These are phyloP conservation scores for Suillus plorans DNA, from an alignment of 768 basidiomycete species.

Conservation along the genomic window DNA sequence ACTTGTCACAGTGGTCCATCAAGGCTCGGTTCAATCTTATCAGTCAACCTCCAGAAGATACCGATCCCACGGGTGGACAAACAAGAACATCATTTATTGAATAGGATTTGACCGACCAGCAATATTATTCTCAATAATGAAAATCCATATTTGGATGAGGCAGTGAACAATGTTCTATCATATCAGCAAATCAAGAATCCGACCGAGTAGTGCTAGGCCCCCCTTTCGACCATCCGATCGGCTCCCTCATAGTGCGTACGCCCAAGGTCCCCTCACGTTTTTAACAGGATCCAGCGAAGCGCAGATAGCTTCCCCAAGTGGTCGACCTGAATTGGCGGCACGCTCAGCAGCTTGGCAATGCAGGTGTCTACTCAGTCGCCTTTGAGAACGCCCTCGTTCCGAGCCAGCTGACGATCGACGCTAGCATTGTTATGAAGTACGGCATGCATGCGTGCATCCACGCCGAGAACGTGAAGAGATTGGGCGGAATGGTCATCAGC, in stretches of 20 bases:
- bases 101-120: too few species aligned
- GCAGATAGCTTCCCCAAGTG: slow-evolving; percentile 85
- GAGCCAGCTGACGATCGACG: slow-evolving; percentile 56
- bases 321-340: slow-evolving; percentile 93
- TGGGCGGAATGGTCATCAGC: slow-evolving; percentile 82
- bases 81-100: too few species aligned
- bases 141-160: too few species aligned
- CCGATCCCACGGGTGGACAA: too few species aligned
- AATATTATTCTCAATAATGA: too few species aligned
- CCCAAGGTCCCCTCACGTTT: slow-evolving; percentile 63
- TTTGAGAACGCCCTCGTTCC: slow-evolving; percentile 29
- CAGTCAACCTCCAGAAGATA: too few species aligned
- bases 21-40: too few species aligned
- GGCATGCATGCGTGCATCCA: slow-evolving; percentile 66
- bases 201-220: slow-evolving; percentile 12
- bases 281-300: slow-evolving; percentile 52
- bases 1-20: too few species aligned
- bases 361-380: slow-evolving; percentile 32
- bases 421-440: slow-evolving; percentile 58
- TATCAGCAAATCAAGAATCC: neutral
- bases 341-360: slow-evolving; percentile 78
- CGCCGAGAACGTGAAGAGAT: slow-evolving; percentile 80
- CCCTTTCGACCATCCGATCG: slow-evolving; percentile 68
- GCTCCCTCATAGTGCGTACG: slow-evolving; percentile 69
- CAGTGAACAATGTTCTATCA: neutral